A percentile compares a stretch with the other conserved stretches of the same genome.
Conservation (phyloP, 257 asterid species). For the Nicotiana knightiana region DNA sequence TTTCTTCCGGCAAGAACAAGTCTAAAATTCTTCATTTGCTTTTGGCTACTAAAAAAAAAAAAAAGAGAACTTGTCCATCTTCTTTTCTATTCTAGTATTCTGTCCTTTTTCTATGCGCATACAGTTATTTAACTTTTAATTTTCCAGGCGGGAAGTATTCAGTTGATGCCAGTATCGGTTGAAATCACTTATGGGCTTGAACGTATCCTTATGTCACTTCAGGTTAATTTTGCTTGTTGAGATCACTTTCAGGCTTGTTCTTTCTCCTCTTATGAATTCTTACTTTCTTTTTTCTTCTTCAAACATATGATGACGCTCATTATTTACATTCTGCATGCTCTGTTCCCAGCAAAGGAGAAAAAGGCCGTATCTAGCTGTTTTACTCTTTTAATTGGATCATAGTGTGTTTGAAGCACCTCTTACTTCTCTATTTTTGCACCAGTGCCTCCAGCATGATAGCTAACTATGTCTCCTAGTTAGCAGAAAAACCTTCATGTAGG, state of each 20-base stretch:
- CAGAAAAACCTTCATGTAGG: neutral
- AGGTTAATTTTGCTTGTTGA: conserved; percentile 43
- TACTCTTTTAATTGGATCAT: conserved; percentile 3
- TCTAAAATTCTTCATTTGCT: neutral
- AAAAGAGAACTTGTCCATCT: neutral
- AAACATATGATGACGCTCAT: neutral
- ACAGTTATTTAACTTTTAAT: conserved; percentile 7
- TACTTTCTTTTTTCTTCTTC: neutral
- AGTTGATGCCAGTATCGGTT: conserved; percentile 78
- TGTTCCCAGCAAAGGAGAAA: neutral
- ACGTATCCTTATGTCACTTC: conserved; percentile 95
- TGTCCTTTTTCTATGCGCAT: conserved; percentile 3
- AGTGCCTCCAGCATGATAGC: neutral
- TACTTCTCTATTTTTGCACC: neutral
- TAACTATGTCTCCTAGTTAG: neutral
- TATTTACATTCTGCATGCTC: neutral
- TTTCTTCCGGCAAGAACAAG: neutral
- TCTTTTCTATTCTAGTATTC: neutral
- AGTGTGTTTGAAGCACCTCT: neutral
- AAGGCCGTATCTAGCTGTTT: neutral
- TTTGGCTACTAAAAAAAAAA: neutral
- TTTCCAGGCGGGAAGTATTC: conserved; percentile 91
- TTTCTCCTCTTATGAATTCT: conserved; percentile 11
- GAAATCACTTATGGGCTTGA: conserved; percentile 98
- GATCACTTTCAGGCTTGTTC: conserved; percentile 14